These are phyloP conservation scores for Alternaria brassicae DNA, from an alignment of 2,329 filamentous ascomycete species.

Conservation along the genomic window DNA sequence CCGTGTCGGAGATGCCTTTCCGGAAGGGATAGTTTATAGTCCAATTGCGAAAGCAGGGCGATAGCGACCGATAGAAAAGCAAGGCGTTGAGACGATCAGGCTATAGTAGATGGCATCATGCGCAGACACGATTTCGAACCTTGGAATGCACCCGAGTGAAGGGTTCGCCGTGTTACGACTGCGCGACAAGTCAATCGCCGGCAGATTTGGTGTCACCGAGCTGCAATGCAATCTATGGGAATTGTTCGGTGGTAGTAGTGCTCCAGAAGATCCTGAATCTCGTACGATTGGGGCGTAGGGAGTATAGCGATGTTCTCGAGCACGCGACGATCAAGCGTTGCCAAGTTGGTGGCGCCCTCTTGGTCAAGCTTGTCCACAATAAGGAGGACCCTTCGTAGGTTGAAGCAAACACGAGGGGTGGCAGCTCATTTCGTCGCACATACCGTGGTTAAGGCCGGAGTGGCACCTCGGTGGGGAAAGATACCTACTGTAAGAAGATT, in stretches of 20 bases:
- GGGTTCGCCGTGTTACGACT: background rate
- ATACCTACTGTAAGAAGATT: no score
- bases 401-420: background rate
- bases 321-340: conserved; percentile 1
- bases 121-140: conserved; percentile 3
- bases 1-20: background rate
- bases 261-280: background rate
- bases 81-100: background rate
- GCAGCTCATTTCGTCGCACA: background rate
- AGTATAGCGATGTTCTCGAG: background rate
- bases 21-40: background rate
- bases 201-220: background rate
- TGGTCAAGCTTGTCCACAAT: background rate
- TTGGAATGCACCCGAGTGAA: background rate
- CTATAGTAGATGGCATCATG: background rate
- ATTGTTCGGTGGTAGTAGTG: background rate
- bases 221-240: background rate
- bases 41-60: background rate
- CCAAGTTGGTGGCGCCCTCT: conserved; percentile 1
- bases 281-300: background rate
- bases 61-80: background rate
- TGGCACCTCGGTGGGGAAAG: background rate
- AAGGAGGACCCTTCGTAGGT: background rate
- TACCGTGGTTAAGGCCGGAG: background rate
- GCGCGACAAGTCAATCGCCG: background rate